phyloP scores from a whole-genome alignment of 1,284 basidiomycete species.

The Xerocomus minutiporus region DNA sequence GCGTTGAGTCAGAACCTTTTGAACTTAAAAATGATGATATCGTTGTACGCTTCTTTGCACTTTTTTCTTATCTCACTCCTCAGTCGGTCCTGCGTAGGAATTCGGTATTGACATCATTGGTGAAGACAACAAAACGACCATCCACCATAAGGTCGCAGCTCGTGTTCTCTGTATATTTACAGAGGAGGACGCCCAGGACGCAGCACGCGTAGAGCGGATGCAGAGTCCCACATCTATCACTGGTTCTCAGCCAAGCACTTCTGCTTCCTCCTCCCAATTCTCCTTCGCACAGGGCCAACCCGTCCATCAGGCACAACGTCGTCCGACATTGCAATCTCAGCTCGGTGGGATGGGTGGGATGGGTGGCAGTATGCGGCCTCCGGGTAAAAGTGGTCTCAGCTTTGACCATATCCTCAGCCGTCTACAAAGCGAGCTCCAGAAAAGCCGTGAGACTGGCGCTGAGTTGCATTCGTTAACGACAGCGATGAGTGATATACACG shows the following conservation, averaged over 20 bases:
- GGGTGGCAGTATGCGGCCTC: constrained; percentile 63
- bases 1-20: constrained; percentile 52
- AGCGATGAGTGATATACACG: too few species aligned
- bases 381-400: constrained; percentile 73
- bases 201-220: constrained; percentile 58
- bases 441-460: constrained; percentile 92
- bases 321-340: constrained; percentile 53
- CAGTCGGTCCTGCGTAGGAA: constrained; percentile 54
- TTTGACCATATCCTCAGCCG: constrained; percentile 81
- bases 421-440: constrained; percentile 85
- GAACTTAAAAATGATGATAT: too few species aligned
- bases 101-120: constrained; percentile 85
- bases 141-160: constrained; percentile 97
- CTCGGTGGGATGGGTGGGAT: constrained; percentile 70
- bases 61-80: not conserved
- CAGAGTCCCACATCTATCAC: constrained; percentile 20
- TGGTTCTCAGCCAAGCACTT: constrained; percentile 30
- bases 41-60: constrained; percentile 20
- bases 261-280: constrained; percentile 30
- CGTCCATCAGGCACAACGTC: constrained; percentile 42
- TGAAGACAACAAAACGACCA: constrained; percentile 68
- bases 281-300: constrained; percentile 34
- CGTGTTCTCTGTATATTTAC: constrained; percentile 87
- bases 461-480: constrained; percentile 70
- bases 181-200: constrained; percentile 77